Evolutionary conservation across 2,329 filamentous ascomycete genomes (phyloP).

Genomic region (Leptodontidium sp.): DNA sequence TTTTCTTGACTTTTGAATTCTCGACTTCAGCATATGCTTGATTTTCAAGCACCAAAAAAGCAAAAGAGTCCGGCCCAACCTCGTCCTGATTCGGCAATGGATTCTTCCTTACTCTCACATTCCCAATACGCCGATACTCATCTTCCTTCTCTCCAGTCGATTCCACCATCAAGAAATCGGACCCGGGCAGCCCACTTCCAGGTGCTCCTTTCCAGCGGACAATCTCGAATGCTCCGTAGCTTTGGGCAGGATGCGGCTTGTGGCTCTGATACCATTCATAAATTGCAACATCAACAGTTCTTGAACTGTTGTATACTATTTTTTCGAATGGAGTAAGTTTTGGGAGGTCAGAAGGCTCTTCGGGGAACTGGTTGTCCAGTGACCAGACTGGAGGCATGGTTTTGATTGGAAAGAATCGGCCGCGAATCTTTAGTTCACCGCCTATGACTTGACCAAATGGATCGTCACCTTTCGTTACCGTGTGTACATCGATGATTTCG

Average conservation of each 20-base stretch:
- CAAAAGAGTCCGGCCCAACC: slow-evolving; percentile 19
- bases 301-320: slow-evolving; percentile 20
- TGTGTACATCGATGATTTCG: slow-evolving; percentile 26
- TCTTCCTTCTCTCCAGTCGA: slow-evolving; percentile 26
- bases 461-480: slow-evolving; percentile 22
- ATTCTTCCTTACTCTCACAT: slow-evolving; percentile 25
- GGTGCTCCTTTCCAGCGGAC: slow-evolving; percentile 25
- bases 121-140: slow-evolving; percentile 28
- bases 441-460: slow-evolving; percentile 29
- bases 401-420: slow-evolving; percentile 25
- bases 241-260: slow-evolving; percentile 20
- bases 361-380: slow-evolving; percentile 21
- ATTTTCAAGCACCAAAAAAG: slow-evolving; percentile 24
- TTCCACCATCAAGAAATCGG: slow-evolving; percentile 31
- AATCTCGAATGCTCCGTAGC: slow-evolving; percentile 28
- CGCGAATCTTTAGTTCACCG: slow-evolving; percentile 27
- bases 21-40: slow-evolving; percentile 30
- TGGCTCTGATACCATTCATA: slow-evolving; percentile 34
- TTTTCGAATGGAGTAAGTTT: slow-evolving; percentile 19
- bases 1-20: slow-evolving; percentile 28
- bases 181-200: slow-evolving; percentile 24
- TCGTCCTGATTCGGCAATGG: slow-evolving; percentile 17
- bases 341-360: slow-evolving; percentile 13
- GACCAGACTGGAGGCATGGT: slow-evolving; percentile 26
- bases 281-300: slow-evolving; percentile 22